Evolutionary conservation across 768 basidiomycete genomes (phyloP).

Genomic region (Cystobasidium ongulense): DNA sequence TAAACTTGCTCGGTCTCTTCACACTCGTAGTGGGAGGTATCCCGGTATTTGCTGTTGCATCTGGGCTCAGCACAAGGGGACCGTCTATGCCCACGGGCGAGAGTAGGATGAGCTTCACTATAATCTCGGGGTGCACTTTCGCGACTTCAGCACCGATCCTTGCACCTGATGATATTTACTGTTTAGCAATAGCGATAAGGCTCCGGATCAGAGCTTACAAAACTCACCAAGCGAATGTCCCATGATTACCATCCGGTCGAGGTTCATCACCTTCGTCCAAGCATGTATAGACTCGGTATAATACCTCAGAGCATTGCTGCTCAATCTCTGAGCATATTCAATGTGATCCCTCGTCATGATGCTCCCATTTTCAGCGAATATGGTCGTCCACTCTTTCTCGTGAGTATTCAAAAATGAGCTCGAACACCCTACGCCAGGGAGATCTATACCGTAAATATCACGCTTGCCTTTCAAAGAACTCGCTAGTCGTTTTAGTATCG

Average conservation of each 20-base stretch:
- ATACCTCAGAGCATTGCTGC: neutral
- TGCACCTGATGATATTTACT: too few species aligned
- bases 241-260: neutral
- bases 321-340: neutral
- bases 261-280: neutral
- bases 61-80: too few species aligned
- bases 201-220: neutral
- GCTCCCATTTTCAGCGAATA: neutral
- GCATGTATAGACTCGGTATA: neutral
- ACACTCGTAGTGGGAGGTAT: too few species aligned
- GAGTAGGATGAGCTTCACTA: too few species aligned
- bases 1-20: too few species aligned
- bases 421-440: neutral
- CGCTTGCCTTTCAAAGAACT: neutral
- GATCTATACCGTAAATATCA: neutral
- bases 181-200: too few species aligned
- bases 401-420: neutral
- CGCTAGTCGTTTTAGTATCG: neutral
- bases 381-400: neutral
- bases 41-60: too few species aligned
- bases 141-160: too few species aligned
- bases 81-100: too few species aligned
- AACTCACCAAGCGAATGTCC: neutral
- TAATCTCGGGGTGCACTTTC: too few species aligned
- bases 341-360: neutral